A percentile compares a stretch with the other conserved stretches of the same genome.
phyloP scores from a whole-genome alignment of 1,284 basidiomycete species.

The Hypsizygus ulmarius region DNA sequence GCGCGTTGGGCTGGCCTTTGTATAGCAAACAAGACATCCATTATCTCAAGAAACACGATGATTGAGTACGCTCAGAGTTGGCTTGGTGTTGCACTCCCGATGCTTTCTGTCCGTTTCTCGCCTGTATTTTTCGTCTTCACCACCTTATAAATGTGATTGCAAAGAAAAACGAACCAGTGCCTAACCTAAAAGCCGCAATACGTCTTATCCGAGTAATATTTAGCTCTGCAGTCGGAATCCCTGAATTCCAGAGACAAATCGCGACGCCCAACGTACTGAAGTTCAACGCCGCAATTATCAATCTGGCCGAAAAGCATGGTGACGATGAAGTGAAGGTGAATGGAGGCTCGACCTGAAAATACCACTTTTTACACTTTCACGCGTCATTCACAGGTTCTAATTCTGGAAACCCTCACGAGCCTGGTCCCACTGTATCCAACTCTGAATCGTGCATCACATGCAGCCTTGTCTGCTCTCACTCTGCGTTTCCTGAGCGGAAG shows the following conservation, averaged over 20 bases:
- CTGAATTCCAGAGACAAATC: constrained; percentile 77
- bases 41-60: constrained; percentile 55
- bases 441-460: constrained; percentile 52
- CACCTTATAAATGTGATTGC: constrained; percentile 19
- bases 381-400: constrained; percentile 43
- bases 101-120: constrained; percentile 58
- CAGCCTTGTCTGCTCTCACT: constrained; percentile 48
- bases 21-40: constrained; percentile 62
- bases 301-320: constrained; percentile 48
- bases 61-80: constrained; percentile 69
- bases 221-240: constrained; percentile 49
- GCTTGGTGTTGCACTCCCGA: constrained; percentile 60
- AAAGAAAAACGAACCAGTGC: constrained; percentile 67
- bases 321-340: constrained; percentile 54
- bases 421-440: constrained; percentile 67
- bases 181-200: constrained; percentile 57
- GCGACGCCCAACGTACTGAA: constrained; percentile 69
- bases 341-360: neutral
- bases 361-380: neutral
- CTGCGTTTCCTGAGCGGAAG: constrained; percentile 57
- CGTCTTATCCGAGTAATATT: constrained; percentile 62
- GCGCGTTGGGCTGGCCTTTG: constrained; percentile 75
- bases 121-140: constrained; percentile 19
- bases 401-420: constrained; percentile 50
- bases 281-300: constrained; percentile 56